phyloP scores from a whole-genome alignment of 345 rosid species.

The Heritiera fomes region DNA sequence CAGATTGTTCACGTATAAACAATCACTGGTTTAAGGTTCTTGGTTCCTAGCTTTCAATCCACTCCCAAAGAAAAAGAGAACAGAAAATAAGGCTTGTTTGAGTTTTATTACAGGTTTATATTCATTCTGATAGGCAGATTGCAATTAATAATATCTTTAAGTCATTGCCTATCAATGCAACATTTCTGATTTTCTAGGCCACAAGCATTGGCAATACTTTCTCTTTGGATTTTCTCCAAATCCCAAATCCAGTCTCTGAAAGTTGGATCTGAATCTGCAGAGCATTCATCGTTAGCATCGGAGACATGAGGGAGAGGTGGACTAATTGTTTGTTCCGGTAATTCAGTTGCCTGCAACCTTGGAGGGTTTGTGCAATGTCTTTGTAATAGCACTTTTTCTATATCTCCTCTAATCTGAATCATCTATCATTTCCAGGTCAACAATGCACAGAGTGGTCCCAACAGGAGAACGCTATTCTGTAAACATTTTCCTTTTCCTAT shows the following conservation, averaged over 20 bases:
- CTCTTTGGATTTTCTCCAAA: too few species aligned
- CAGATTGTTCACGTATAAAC: too few species aligned
- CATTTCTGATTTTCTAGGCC: too few species aligned
- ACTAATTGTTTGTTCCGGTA: slow-evolving; percentile 79
- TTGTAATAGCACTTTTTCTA: not conserved
- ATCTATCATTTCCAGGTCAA: slow-evolving; percentile 50
- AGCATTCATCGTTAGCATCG: slow-evolving; percentile 72
- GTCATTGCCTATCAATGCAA: too few species aligned
- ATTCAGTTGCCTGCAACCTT: not conserved
- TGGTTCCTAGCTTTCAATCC: too few species aligned
- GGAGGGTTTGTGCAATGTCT: not conserved
- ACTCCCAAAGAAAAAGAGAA: too few species aligned
- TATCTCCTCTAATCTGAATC: not conserved
- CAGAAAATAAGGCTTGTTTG: too few species aligned
- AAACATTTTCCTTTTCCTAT: slow-evolving; percentile 10
- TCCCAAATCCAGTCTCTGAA: not conserved
- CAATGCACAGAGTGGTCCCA: slow-evolving; percentile 79
- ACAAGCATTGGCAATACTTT: too few species aligned
- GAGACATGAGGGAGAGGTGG: slow-evolving; percentile 94
- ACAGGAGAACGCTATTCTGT: slow-evolving; percentile 81
- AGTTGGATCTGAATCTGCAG: slow-evolving; percentile 38
- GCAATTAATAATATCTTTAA: too few species aligned
- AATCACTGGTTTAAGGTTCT: too few species aligned
- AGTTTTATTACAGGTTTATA: too few species aligned
- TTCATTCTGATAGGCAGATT: too few species aligned